phyloP scores from a whole-genome alignment of 345 rosid species.

The Cardamine chenopodiifolia region DNA sequence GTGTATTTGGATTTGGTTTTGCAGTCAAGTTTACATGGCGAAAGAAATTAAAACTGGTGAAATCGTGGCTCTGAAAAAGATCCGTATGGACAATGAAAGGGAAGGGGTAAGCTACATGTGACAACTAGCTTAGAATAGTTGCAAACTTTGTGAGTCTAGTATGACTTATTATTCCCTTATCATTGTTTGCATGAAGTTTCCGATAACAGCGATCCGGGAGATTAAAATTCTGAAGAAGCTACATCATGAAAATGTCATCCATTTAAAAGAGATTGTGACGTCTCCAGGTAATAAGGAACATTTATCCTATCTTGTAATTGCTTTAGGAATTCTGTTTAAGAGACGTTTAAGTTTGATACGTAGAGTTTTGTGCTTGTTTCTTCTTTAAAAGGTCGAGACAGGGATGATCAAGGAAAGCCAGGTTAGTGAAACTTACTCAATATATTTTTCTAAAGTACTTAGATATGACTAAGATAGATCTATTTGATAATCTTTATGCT shows the following conservation, averaged over 20 bases:
- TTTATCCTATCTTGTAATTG: background rate
- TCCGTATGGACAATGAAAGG: conserved; percentile 96
- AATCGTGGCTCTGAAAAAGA: conserved; percentile 94
- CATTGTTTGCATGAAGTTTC: conserved; percentile 46
- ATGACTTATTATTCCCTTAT: background rate
- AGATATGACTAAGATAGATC: background rate
- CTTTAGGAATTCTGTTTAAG: background rate
- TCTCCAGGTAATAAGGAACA: conserved; percentile 44
- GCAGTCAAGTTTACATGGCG: conserved; percentile 99
- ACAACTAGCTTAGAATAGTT: background rate
- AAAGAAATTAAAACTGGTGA: conserved; percentile 85
- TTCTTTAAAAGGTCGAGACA: conserved; percentile 68
- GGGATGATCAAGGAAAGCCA: conserved; percentile 79
- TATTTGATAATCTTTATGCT: background rate
- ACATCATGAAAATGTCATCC: conserved; percentile 58
- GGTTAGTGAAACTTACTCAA: conserved; percentile 44
- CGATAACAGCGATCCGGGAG: conserved; percentile 60
- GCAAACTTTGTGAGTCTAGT: background rate
- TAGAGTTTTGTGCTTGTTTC: background rate
- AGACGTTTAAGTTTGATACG: background rate
- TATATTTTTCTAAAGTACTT: background rate
- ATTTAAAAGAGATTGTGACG: conserved; percentile 60
- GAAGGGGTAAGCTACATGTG: conserved; percentile 72
- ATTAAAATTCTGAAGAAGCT: conserved; percentile 59
- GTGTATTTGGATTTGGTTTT: conserved; percentile 34